Base-by-base conservation (phyloP, 2,329 filamentous ascomycete species). In the Huntiella moniliformis region DNA sequence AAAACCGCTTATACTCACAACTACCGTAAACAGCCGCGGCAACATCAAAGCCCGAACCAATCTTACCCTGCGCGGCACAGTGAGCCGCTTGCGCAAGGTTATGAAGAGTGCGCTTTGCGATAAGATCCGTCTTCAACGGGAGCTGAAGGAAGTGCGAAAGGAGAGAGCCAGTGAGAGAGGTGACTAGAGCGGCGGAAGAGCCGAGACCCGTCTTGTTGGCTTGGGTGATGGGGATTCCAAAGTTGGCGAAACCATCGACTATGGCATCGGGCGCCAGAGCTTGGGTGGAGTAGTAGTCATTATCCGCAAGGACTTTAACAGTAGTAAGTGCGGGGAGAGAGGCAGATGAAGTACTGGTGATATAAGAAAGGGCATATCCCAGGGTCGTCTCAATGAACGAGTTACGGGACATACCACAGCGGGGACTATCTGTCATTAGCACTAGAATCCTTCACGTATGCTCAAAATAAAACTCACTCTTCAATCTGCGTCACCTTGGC, bases 121-220 rank as follows among this genome's bases (percentile, higher is more conserved):
- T 12, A 10, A 17, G 18, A 11, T 44, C 46, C 32, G 43, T n/a
- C 31, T 12, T 10, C 17, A 35, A 38, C 2, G 42, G 32, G 10
- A 46, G 45, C 43, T 77, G 74, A 15, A 87, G 69, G 64, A 87
- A 87, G 63, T 87, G 77, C n/a, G 67, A 64, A 28, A 93, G 71
- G 2, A 93, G 63, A 1, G 82, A 76, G 36, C 79, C 82, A 1
- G 82, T 84, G 36, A 98, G 74, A 36, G 87, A 71, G 1, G 91
- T 96, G 31, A 96, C 88, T 10, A 98, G 73, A 3, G 91, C 91
- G 3, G 91, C 91, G 1, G 87, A 95, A 8, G 87, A 95, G 49
- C 91, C 91, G 28, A 98, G 74, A 2, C 91, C 91, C 0, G 91
- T 98, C 67, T 98, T 98, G 70, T 95, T 82, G 12, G 88, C 87